Base-by-base conservation (phyloP, 805 yeast species). In the Hanseniaspora jakobsenii region DNA sequence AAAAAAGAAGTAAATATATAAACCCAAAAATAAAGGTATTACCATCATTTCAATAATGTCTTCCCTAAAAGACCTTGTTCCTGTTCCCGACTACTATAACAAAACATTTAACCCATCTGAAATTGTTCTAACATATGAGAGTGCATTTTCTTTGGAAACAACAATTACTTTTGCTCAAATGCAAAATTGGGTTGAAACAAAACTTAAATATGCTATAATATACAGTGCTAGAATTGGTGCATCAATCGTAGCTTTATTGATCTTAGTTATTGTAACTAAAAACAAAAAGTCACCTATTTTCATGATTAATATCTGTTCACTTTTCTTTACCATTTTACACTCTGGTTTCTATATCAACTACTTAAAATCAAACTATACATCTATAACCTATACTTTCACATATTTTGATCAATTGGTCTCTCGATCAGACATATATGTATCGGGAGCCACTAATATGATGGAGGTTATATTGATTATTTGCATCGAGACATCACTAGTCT, bases 281-380 rank as follows among this genome's bases (percentile, higher is more conserved):
- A 73, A 71, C 48, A 73, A 69, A 52, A 69, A 60, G 18, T 74
- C 87, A 0, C 82, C 86, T 6, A 72, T 85, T 23, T 89, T 84
- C 58, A 58, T 77, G n/a, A 61, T 85, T 36, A 86, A 87, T 59
- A 77, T 77, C 56, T 40, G 67, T 2, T 73, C 81, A 27, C 64
- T 89, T 42, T 39, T 73, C 2, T 56, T 76, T 4, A 61, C 78
- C 43, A 58, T 78, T 4, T 47, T 85, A 13, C 79, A 81, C 43
- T 72, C 86, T 1, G 69, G 72, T 2, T 60, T 86, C 5, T 77
- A 71, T 60, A 53, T 81, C 23, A 67, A 62, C 10, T 75, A 77
- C 51, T 56, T 77, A 16, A 54, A 69, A 27, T 73, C 81, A 9
- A 67, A 75, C 1, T 72, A 70, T 50, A 64, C 70, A 23, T 62